These are phyloP conservation scores for Neospora caninum DNA, from an alignment of 169 alveolate species.

Conservation along the genomic window DNA sequence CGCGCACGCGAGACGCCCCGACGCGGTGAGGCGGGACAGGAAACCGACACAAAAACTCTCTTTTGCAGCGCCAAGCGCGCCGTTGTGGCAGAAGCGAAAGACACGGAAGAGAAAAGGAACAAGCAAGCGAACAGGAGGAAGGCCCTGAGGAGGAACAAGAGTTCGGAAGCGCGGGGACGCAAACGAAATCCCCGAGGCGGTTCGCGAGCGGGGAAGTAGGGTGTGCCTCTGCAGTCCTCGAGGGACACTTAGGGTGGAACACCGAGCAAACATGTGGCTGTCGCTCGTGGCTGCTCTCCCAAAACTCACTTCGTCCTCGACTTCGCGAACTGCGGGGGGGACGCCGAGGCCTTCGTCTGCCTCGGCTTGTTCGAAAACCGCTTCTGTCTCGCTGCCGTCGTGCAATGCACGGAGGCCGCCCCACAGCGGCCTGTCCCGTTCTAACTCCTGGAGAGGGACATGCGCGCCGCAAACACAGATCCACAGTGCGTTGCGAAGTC, in stretches of 20 bases:
- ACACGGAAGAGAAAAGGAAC: background rate
- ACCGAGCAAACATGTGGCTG: background rate
- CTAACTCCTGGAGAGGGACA: background rate
- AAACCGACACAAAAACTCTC: too few species aligned
- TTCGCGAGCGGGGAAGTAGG: too few species aligned
- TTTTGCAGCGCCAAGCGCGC: too few species aligned
- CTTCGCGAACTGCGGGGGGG: background rate
- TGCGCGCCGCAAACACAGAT: background rate
- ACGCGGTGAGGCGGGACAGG: too few species aligned
- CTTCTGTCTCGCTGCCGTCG: constrained; percentile 17
- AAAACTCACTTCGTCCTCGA: background rate
- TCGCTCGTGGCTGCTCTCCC: background rate
- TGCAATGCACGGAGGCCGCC: background rate
- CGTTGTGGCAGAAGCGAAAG: background rate
- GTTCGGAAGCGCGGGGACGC: too few species aligned
- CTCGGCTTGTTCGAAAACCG: background rate
- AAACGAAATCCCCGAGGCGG: too few species aligned
- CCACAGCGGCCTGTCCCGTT: background rate
- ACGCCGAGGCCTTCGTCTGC: background rate
- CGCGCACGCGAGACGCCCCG: too few species aligned
- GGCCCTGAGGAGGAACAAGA: background rate
- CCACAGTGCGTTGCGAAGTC: background rate
- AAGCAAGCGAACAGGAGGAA: background rate
- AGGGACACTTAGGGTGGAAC: too few species aligned
- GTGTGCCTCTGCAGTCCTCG: too few species aligned